Evolutionary conservation across 2,329 filamentous ascomycete genomes (phyloP).

Genomic region (Fusarium sp.): DNA sequence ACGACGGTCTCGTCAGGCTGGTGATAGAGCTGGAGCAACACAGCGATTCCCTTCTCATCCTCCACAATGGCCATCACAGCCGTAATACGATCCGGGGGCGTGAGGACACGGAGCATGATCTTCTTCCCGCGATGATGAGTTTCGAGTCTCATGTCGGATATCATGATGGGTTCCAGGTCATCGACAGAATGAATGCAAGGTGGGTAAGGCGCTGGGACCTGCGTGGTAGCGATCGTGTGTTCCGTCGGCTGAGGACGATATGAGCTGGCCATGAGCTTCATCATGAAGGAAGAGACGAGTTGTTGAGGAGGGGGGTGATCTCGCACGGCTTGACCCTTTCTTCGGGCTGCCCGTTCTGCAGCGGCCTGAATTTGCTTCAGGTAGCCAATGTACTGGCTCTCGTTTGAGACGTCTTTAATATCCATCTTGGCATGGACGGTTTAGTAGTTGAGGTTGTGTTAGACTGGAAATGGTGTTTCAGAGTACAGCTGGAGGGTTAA

Average conservation of each 20-base stretch:
- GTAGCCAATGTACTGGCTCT: not conserved
- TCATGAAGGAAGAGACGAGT: not conserved
- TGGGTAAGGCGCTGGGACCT: not conserved
- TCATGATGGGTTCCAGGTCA: not conserved
- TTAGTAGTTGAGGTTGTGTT: not conserved
- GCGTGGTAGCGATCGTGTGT: not conserved
- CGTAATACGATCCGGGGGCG: conserved; percentile 27
- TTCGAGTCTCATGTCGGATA: conserved; percentile 20
- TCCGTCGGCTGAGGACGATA: rapidly evolving
- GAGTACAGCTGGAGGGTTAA: not conserved
- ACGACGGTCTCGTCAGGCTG: conserved; percentile 53
- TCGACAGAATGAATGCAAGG: not conserved
- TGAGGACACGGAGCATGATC: conserved; percentile 34
- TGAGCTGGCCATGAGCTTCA: not conserved
- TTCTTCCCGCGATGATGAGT: conserved; percentile 35
- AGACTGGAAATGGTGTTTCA: not conserved
- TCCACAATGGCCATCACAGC: conserved; percentile 50
- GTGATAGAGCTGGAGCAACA: conserved; percentile 55
- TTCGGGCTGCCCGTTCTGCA: not conserved
- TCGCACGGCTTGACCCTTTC: not conserved
- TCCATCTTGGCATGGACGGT: not conserved
- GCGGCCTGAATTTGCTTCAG: not conserved
- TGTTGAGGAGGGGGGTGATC: not conserved
- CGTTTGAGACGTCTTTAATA: conserved; percentile 3
- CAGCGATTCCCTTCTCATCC: conserved; percentile 51